These are phyloP conservation scores for Paracorniculantispora psalliotae DNA, from an alignment of 2,329 filamentous ascomycete genomes.

Conservation along the genomic window DNA sequence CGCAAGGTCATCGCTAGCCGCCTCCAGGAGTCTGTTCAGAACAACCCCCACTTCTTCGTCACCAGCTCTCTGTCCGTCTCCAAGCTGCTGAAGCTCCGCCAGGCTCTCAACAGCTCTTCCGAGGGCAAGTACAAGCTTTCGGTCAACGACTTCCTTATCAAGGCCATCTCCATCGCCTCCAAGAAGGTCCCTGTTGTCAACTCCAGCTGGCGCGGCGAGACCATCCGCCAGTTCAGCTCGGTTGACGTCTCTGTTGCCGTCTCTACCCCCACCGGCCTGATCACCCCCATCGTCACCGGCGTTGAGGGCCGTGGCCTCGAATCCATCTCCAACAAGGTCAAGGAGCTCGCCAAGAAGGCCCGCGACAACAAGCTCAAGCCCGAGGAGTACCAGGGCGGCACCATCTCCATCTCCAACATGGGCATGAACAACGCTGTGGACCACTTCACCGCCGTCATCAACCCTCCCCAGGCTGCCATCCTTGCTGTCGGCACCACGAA, in stretches of 20 bases:
- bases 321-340: constrained; percentile 82
- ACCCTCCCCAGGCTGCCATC: constrained; percentile 95
- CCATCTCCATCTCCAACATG: constrained; percentile 99
- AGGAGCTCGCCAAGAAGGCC: constrained; percentile 94
- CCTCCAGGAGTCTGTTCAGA: constrained; percentile 78
- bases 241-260: constrained; percentile 96
- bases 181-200: constrained; percentile 95
- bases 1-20: constrained; percentile 95
- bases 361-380: constrained; percentile 98
- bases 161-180: constrained; percentile 83
- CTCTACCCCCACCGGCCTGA: constrained; percentile 85
- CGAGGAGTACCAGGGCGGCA: constrained; percentile 98
- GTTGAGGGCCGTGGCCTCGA: constrained; percentile 83
- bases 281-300: constrained; percentile 93
- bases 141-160: constrained; percentile 99
- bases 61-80: constrained; percentile 83
- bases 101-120: constrained; percentile 81
- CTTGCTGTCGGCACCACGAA: constrained; percentile 90
- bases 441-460: constrained; percentile 97
- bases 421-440: constrained; percentile 98
- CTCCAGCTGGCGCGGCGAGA: constrained; percentile 85
- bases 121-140: constrained; percentile 98
- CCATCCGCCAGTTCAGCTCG: constrained; percentile 87
- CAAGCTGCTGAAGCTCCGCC: constrained; percentile 94
- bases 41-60: constrained; percentile 99